Conservation (phyloP, 169 alveolate genomes). For the Plasmodium blacklocki region DNA sequence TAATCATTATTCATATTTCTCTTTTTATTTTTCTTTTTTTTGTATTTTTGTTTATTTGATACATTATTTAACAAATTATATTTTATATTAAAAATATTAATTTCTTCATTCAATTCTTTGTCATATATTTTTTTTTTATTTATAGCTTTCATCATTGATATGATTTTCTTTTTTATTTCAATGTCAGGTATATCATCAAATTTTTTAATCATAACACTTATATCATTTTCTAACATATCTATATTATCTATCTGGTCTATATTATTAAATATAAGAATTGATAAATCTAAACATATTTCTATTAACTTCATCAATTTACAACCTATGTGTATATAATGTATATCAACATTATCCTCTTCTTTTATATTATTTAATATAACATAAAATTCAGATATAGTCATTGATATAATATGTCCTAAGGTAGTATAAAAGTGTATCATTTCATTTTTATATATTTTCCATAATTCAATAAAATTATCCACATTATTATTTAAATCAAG, state of each 20-base stretch:
- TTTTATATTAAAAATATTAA: slow-evolving; percentile 8
- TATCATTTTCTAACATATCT: background rate
- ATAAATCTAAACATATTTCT: slow-evolving; percentile 46
- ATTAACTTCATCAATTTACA: slow-evolving; percentile 38
- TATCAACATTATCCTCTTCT: background rate
- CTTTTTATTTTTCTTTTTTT: background rate
- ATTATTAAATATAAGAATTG: slow-evolving; percentile 9
- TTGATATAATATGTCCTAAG: slow-evolving; percentile 28
- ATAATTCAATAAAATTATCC: slow-evolving; percentile 12
- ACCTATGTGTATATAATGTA: slow-evolving; percentile 25
- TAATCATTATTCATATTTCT: slow-evolving; percentile 13
- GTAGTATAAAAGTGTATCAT: slow-evolving; percentile 17
- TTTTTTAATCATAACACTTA: slow-evolving; percentile 12
- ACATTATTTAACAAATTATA: no score
- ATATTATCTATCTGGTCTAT: slow-evolving; percentile 6
- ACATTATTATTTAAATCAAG: slow-evolving; percentile 33
- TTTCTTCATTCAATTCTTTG: background rate
- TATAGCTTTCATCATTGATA: slow-evolving; percentile 15
- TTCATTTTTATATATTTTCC: slow-evolving; percentile 41
- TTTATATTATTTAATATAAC: slow-evolving; percentile 19
- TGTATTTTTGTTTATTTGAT: no score
- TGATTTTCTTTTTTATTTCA: slow-evolving; percentile 56
- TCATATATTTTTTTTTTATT: background rate
- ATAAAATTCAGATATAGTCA: slow-evolving; percentile 21
- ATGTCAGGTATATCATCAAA: slow-evolving; percentile 51